Conservation (phyloP, 257 asterid species). For the Phtheirospermum japonicum region DNA sequence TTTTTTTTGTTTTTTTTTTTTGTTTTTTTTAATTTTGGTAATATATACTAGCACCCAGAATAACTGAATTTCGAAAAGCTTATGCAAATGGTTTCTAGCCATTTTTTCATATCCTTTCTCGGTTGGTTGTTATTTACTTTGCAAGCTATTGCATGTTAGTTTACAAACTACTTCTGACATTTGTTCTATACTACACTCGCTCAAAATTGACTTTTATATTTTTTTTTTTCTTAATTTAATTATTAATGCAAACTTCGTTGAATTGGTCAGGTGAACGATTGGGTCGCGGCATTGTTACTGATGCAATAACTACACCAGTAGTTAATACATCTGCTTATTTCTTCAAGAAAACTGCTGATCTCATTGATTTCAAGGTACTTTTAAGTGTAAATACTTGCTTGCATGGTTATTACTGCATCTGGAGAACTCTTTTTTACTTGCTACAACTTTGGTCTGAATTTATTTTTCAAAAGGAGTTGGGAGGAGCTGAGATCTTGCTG, state of each 20-base stretch:
- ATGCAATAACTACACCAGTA: constrained; percentile 82
- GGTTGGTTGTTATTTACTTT: constrained; percentile 11
- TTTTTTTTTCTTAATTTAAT: neutral
- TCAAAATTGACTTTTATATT: neutral
- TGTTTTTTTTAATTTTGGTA: too few species aligned
- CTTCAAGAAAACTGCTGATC: constrained; percentile 78
- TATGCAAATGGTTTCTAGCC: constrained; percentile 5
- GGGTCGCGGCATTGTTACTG: constrained; percentile 70
- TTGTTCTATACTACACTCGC: neutral
- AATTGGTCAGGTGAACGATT: constrained; percentile 68
- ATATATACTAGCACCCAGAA: neutral
- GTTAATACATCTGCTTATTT: constrained; percentile 82
- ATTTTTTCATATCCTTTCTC: constrained; percentile 4
- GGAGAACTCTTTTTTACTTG: neutral
- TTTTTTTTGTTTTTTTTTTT: neutral
- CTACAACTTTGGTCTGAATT: constrained; percentile 2
- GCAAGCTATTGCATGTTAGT: neutral
- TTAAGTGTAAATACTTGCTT: neutral
- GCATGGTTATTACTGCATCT: constrained; percentile 5
- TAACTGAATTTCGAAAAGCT: neutral
- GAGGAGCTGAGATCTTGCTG: constrained; percentile 5
- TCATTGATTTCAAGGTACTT: constrained; percentile 77
- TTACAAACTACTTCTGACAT: neutral
- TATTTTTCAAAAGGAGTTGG: neutral
- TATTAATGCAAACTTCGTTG: neutral